Evolutionary conservation across 345 rosid species (phyloP), one percentile per base, ranked within the genome.

Genomic region (Hypericum androsaemum): DNA sequence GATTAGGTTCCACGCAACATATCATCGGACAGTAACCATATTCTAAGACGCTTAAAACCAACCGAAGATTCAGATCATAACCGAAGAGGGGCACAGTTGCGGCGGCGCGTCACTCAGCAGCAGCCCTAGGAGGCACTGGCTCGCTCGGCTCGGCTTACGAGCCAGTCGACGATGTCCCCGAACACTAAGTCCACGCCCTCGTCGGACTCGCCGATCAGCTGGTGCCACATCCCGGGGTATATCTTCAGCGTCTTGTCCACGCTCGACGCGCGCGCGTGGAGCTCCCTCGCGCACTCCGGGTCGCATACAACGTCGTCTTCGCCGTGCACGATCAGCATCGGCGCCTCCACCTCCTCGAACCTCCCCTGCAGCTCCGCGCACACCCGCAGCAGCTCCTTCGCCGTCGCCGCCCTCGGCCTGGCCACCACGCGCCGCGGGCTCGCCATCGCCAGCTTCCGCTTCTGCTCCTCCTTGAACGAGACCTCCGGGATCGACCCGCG

Each of bases 201-300:
- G 58, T 78, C 84, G 6, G 89, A 60, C 68, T 92, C 98, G 0
- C 98, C 98, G 2, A 79, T 53, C 56, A 92, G 43, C 79, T 83
- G 98, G 70, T 92, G 98, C 94, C 94, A 77, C 98, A 92, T 74
- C 39, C 74, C 88, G 0, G 89, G 86, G 36, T 85, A 76, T 22
- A 92, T 67, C 67, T 65, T 80, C 11, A 85, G 50, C 7, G 97
- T 85, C 70, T 83, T 92, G 50, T 92, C 95, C 36, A 0, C 37
- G 43, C 94, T 83, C 37, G 68, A 37, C 13, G 85, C 94, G 69
- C 95, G 89, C 48, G 47, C 58, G 37, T 81, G 47, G 51, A 88
- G 80, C 60, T 85, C 95, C 74, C 81, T 76, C 8, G 53, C 90
- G 60, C 95, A 83, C 5, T 71, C 73, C 0, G 88, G 80, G 62